Base-by-base conservation (phyloP, 768 basidiomycete species). In the Suillus occidentalis region DNA sequence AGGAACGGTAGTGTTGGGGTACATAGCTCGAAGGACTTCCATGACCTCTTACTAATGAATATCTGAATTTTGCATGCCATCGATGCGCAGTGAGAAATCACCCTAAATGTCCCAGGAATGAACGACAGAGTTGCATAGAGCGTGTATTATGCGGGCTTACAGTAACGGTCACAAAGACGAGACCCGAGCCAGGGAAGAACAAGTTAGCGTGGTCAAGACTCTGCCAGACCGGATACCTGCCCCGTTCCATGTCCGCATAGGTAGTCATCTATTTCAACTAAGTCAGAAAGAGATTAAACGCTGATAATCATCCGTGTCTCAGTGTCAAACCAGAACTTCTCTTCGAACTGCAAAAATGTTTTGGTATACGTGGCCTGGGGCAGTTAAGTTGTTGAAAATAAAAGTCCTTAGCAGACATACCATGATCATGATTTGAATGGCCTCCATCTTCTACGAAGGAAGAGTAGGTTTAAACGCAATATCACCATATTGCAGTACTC, bases 151-250 rank as follows among this genome's bases (percentile, higher is more conserved):
- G 45, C 36, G 10, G 13, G 60, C 73, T 50, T 52, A 76, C 73
- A 0, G 74, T 76, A 0, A 76, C 73, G 0, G 73, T 76, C 31
- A 71, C 73, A 47, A 71, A 69, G 31, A 75, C 56, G 1, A 90
- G 80, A 13, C 85, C 83, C 4, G 86, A 88, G 6, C 84, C 87
- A 18, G 85, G 86, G 62, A 89, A 79, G 72, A 88, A 90, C 55
- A 28, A 1, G 28, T 80, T 78, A 1, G 75, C 66, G 62, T 85
- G 80, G 70, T 90, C 88, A 55, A 89, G 71, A 68, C 81, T 85
- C 69, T 89, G 88, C 89, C 88, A 89, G 7, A 89, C 82, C 0
- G 87, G 86, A 73, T 89, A 90, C 39, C 81, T 78, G 7, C 89
- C 89, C 25, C 88, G 82, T 63, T 85, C 79, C 20, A 75, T 72